phyloP scores from a whole-genome alignment of 176 grass and related monocot species.

The Phoenix dactylifera region DNA sequence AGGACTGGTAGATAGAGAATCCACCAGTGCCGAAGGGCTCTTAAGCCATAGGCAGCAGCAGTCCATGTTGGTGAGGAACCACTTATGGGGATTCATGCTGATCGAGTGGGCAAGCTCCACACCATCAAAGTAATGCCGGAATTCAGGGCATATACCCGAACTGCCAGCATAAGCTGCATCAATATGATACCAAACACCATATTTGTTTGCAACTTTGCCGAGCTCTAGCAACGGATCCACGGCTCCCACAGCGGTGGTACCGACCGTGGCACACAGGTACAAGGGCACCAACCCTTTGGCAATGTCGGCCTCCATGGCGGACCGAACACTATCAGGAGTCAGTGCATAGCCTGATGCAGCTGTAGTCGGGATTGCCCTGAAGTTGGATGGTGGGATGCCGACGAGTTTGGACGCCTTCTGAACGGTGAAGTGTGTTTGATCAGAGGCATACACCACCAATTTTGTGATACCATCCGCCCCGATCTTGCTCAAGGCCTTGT shows the following conservation, averaged over 20 bases:
- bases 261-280: constrained; percentile 48
- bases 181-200: constrained; percentile 41
- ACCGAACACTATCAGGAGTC: constrained; percentile 6
- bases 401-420: constrained; percentile 37
- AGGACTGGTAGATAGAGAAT: constrained; percentile 46
- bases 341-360: constrained; percentile 25
- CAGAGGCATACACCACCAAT: constrained; percentile 54
- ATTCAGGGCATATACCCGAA: constrained; percentile 47
- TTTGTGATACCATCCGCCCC: constrained; percentile 13
- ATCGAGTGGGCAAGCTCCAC: constrained; percentile 38
- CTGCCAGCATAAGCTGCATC: constrained; percentile 46
- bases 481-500: constrained; percentile 29
- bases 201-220: constrained; percentile 10
- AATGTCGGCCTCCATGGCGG: constrained; percentile 33
- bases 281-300: constrained; percentile 33
- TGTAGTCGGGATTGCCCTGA: constrained; percentile 34
- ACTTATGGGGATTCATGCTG: constrained; percentile 59
- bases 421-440: constrained; percentile 54
- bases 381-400: constrained; percentile 33
- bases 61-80: constrained; percentile 65
- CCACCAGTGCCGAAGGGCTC: constrained; percentile 19
- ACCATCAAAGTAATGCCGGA: constrained; percentile 23
- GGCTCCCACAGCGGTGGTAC: constrained; percentile 39
- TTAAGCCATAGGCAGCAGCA: constrained; percentile 63
- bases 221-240: constrained; percentile 32